Evolutionary conservation across 1,139 yeast species (phyloP).

Genomic region (Blastobotrys apis): DNA sequence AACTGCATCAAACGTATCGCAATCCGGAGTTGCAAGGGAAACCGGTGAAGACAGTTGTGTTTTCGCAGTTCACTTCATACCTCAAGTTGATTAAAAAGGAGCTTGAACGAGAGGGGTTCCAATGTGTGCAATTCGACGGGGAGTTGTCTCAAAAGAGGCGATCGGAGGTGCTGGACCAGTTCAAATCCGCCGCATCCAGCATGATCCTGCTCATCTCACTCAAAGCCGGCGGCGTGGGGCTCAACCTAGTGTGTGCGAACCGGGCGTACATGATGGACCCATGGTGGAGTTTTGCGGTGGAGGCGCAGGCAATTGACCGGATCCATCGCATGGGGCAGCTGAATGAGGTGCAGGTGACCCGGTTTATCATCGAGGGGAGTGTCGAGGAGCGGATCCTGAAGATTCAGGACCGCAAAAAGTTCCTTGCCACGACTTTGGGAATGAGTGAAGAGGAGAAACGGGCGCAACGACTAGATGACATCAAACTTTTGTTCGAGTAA

Average conservation of each 20-base stretch:
- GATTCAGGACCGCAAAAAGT: slow-evolving; percentile 82
- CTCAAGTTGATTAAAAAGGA: slow-evolving; percentile 71
- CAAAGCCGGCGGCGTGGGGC: slow-evolving; percentile 95
- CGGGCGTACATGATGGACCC: slow-evolving; percentile 94
- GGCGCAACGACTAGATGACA: slow-evolving; percentile 73
- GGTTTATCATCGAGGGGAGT: slow-evolving; percentile 78
- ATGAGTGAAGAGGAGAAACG: slow-evolving; percentile 72
- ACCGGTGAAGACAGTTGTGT: slow-evolving; percentile 52
- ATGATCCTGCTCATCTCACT: slow-evolving; percentile 67
- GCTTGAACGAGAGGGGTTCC: slow-evolving; percentile 45
- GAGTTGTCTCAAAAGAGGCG: slow-evolving; percentile 66
- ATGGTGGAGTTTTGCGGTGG: slow-evolving; percentile 96
- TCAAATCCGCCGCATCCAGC: slow-evolving; percentile 42
- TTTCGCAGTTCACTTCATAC: slow-evolving; percentile 86
- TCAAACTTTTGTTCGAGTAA: slow-evolving; percentile 64
- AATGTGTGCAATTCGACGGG: slow-evolving; percentile 73
- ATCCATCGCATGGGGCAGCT: slow-evolving; percentile 88
- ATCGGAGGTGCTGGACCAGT: slow-evolving; percentile 54
- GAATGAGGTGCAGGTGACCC: slow-evolving; percentile 62
- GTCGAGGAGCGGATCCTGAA: slow-evolving; percentile 89
- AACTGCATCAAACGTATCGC: slow-evolving; percentile 42
- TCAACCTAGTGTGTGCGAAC: slow-evolving; percentile 81
- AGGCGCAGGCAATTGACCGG: slow-evolving; percentile 92
- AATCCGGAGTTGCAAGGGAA: background rate
- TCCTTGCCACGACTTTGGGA: slow-evolving; percentile 80